Evolutionary conservation across 257 asterid species (phyloP).

Genomic region (Buddleja alternifolia): DNA sequence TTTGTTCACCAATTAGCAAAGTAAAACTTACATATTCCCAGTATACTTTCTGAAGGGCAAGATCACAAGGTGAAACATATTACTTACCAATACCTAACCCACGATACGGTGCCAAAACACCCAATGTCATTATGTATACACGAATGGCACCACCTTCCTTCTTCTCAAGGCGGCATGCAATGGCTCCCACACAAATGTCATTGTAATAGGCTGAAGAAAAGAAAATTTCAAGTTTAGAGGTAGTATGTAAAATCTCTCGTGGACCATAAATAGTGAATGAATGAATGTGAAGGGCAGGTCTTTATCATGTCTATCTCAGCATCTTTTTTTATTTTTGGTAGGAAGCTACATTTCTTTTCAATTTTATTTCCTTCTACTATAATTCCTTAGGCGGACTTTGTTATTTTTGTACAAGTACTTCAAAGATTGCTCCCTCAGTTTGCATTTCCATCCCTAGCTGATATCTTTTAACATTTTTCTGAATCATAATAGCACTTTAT

Average conservation of each 20-base stretch:
- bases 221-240: neutral
- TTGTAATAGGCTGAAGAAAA: constrained; percentile 53
- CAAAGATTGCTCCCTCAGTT: neutral
- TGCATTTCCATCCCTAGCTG: neutral
- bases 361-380: neutral
- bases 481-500: neutral
- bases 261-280: neutral
- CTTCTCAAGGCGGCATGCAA: constrained; percentile 73
- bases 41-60: too few relatives aligned
- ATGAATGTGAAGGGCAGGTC: neutral
- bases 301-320: neutral
- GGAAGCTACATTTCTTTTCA: neutral
- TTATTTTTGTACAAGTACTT: neutral
- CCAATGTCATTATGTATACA: constrained; percentile 49
- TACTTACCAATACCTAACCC: too few relatives aligned
- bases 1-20: too few relatives aligned
- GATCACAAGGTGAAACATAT: neutral
- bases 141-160: constrained; percentile 59
- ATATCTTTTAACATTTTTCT: neutral
- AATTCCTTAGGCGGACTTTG: neutral
- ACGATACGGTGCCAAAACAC: too few relatives aligned
- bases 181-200: constrained; percentile 62
- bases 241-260: neutral
- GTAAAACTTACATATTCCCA: too few relatives aligned
- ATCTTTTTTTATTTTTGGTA: neutral